phyloP scores from a whole-genome alignment of 163 green algal genomes.

The Chloromonas sp. region DNA sequence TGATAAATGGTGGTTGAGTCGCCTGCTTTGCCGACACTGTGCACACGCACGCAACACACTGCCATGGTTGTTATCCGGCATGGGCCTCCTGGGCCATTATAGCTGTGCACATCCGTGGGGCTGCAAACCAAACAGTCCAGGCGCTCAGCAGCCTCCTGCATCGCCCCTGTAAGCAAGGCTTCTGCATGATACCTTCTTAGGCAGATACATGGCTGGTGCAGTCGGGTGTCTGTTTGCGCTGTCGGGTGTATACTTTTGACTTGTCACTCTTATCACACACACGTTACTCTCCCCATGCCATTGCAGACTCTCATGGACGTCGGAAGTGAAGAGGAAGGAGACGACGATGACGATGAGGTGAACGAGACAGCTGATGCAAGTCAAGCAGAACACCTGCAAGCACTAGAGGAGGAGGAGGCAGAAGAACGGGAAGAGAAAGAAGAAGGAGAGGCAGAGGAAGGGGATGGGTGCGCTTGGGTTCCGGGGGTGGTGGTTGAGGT shows the following conservation, averaged over 20 bases:
- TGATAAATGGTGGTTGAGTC: too few relatives aligned
- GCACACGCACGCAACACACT: too few relatives aligned
- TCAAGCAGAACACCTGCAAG: background rate
- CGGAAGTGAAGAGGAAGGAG: constrained; percentile 22
- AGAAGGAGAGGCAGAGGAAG: constrained; percentile 5
- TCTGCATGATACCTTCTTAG: background rate
- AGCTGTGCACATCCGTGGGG: too few relatives aligned
- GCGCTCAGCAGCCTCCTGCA: background rate
- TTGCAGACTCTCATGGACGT: constrained; percentile 43
- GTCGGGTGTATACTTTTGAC: background rate
- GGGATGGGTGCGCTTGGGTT: background rate
- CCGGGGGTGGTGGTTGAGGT: constrained; percentile 35
- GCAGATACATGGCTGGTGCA: background rate
- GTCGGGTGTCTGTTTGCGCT: background rate
- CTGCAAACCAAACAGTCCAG: too few relatives aligned
- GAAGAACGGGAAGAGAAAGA: constrained; percentile 6
- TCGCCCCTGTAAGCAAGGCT: background rate
- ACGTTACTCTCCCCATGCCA: too few relatives aligned
- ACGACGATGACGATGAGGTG: constrained; percentile 10
- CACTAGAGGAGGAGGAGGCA: constrained; percentile 8
- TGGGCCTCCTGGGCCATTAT: background rate
- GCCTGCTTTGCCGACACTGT: too few relatives aligned
- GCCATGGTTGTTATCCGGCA: background rate
- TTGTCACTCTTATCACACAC: background rate
- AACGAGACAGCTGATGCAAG: constrained; percentile 2